Evolutionary conservation across 2,329 filamentous ascomycete species (phyloP).

Genomic region (Camptophora hylomeconis): DNA sequence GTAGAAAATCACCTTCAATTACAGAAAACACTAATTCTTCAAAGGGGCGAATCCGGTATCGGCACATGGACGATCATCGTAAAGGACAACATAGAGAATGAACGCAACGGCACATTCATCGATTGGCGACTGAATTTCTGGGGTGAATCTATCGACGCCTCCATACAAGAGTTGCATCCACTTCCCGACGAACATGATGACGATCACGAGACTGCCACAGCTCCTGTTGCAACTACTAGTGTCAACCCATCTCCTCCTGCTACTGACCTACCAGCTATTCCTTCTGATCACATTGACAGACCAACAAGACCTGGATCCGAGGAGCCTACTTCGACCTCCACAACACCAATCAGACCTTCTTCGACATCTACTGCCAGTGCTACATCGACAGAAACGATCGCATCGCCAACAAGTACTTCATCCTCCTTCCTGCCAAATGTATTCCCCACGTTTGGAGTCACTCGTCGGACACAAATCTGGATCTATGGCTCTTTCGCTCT

Average conservation of each 20-base stretch:
- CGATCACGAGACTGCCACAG: conserved; percentile 50
- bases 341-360: conserved; percentile 17
- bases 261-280: conserved; percentile 31
- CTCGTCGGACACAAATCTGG: conserved; percentile 79
- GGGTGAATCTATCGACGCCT: conserved; percentile 72
- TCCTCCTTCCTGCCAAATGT: conserved; percentile 62
- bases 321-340: conserved; percentile 33
- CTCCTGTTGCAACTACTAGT: conserved; percentile 51
- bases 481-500: conserved; percentile 79
- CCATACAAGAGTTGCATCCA: conserved; percentile 60
- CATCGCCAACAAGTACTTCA: conserved; percentile 26
- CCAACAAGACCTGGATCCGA: conserved; percentile 48
- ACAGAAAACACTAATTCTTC: conserved; percentile 26
- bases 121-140: conserved; percentile 93
- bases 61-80: conserved; percentile 87
- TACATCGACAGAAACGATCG: conserved; percentile 2
- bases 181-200: conserved; percentile 76
- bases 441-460: conserved; percentile 82
- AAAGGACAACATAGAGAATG: conserved; percentile 70
- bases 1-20: too few relatives aligned
- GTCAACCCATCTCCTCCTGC: conserved; percentile 35
- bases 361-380: conserved; percentile 18
- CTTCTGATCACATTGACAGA: conserved; percentile 53
- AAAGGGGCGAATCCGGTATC: conserved; percentile 71
- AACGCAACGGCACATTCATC: conserved; percentile 61